Evolutionary conservation across 1,139 yeast species (phyloP).

Genomic region (Wickerhamomyces sp.): DNA sequence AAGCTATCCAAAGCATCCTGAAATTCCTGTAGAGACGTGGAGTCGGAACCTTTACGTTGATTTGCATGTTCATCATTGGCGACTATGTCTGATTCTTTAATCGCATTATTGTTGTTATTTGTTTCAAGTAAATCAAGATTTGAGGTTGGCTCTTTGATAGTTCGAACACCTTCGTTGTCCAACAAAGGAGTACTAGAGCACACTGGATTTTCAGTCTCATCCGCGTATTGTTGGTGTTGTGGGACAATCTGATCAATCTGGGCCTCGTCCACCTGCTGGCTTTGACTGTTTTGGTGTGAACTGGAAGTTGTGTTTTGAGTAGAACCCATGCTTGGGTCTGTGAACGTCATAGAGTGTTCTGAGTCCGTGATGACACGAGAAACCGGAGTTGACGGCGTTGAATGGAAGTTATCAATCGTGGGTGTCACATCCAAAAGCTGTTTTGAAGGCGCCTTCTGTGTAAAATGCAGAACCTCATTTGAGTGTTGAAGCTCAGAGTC

Average conservation of each 20-base stretch:
- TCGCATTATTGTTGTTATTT: background rate
- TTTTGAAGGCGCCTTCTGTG: background rate
- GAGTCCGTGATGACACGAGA: constrained; percentile 18
- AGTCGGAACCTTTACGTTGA: too few relatives aligned
- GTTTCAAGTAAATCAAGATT: background rate
- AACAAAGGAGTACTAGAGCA: too few relatives aligned
- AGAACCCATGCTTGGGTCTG: constrained; percentile 20
- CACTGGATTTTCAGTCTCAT: too few relatives aligned
- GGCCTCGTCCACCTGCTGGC: too few relatives aligned
- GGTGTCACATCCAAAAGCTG: background rate
- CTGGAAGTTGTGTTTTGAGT: constrained; percentile 19
- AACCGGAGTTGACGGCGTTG: constrained; percentile 17
- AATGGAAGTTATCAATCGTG: background rate
- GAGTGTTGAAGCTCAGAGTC: background rate
- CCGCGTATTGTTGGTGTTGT: too few relatives aligned
- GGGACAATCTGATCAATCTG: too few relatives aligned
- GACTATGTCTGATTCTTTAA: background rate
- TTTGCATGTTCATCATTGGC: background rate
- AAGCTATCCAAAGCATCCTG: constrained; percentile 5
- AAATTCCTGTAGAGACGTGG: constrained; percentile 1
- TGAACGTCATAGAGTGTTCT: constrained; percentile 23
- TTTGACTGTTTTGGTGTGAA: constrained; percentile 5
- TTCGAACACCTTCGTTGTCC: too few relatives aligned
- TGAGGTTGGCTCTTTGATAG: background rate
- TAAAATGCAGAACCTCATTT: background rate